phyloP scores from a whole-genome alignment of 345 rosid species.

The Populus ilicifolia region DNA sequence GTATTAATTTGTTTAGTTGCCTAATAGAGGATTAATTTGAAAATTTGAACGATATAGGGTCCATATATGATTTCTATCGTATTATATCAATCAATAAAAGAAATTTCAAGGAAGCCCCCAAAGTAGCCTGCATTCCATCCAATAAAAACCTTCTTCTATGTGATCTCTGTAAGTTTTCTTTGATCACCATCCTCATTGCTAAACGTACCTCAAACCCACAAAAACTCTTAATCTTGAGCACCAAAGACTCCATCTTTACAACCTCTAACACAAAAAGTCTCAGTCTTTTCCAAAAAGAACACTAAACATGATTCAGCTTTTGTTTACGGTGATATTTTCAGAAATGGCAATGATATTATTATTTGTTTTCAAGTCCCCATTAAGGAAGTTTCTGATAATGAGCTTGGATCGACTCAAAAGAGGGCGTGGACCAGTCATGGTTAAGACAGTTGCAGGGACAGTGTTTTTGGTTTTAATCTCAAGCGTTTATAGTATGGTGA shows the following conservation, averaged over 20 bases:
- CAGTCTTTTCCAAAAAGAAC: neutral
- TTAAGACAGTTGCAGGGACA: constrained; percentile 32
- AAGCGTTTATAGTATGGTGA: constrained; percentile 23
- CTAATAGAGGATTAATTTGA: neutral
- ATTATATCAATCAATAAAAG: neutral
- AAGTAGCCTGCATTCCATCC: too few relatives aligned
- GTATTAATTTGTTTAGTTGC: too few relatives aligned
- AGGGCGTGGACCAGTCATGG: constrained; percentile 33
- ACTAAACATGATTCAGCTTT: constrained; percentile 26
- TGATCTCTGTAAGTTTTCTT: neutral
- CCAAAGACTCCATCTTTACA: neutral
- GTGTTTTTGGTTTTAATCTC: constrained; percentile 23
- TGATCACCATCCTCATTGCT: neutral
- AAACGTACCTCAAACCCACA: neutral
- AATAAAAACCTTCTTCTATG: neutral
- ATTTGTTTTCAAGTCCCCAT: constrained; percentile 29
- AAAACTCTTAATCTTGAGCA: neutral
- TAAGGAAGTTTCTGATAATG: constrained; percentile 29
- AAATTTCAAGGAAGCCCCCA: neutral
- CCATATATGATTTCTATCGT: neutral
- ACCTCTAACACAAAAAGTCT: neutral
- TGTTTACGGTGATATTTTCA: constrained; percentile 23
- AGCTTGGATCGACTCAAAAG: constrained; percentile 28
- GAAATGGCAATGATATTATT: constrained; percentile 28
- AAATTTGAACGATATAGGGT: neutral